Base-by-base conservation (phyloP, 805 yeast species). In the Jamesozyma spencerorum region DNA sequence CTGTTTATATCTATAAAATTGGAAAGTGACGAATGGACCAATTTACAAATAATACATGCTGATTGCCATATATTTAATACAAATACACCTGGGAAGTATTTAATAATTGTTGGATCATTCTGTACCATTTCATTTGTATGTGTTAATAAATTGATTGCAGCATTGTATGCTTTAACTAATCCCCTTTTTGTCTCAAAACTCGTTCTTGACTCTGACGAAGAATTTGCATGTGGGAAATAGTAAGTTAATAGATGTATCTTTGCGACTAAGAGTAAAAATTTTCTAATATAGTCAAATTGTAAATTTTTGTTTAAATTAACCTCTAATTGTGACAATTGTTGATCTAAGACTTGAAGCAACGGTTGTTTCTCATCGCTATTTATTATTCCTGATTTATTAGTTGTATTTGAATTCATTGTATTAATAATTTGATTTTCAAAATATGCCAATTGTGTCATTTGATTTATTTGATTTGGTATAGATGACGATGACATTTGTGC, bases 51-150 rank as follows among this genome's bases (percentile, higher is more conserved):
- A 30, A 90, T 77, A 51, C 87, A 82, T 2, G 95, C 78, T 1
- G 95, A 83, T 61, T 92, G 97, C 95, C 97, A 87, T 22, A 88
- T 74, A 36, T 81, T 78, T 46, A 86, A 68, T 2, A 87, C 75
- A 55, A 84, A 81, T 1, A 85, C 86, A 38, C 83, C 83, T 0
- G 98, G 97, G 35, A 90, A 69, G 53, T 82, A 85, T 50, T 72
- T 75, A 54, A 88, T 74, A 53, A 85, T 81, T 27, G 67, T 68
- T 34, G 73, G 71, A 53, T 81, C 77, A 22, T 72, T 66, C 18
- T 69, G 65, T 45, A 80, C 79, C 46, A 86, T 76, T 15, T 69
- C 55, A 38, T 75, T 71, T 18, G 84, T 77, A 59, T 85, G 94
- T 28, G 70, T 70, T 38, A 90, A 64, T 13, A 87, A 64, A 2